Evolutionary conservation across 768 basidiomycete genomes (phyloP).

Genomic region (Mycena metata): DNA sequence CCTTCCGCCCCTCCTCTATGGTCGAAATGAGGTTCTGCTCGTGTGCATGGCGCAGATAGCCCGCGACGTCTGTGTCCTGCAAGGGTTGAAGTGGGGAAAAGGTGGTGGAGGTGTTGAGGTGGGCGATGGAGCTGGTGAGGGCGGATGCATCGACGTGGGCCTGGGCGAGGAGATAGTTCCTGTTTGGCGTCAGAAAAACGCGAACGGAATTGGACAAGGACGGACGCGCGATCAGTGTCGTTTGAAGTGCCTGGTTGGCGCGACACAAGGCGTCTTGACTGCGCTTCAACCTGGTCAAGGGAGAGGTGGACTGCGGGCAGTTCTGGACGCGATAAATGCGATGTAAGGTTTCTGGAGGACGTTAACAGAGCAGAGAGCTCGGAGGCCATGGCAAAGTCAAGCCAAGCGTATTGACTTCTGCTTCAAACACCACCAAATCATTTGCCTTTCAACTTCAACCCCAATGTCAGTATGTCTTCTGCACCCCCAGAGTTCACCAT

Average conservation of each 20-base stretch:
- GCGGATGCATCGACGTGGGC: slow-evolving; percentile 95
- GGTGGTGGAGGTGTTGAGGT: slow-evolving; percentile 83
- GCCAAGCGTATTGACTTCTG: slow-evolving; percentile 23
- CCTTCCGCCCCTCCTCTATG: slow-evolving; percentile 89
- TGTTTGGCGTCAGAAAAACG: slow-evolving; percentile 46
- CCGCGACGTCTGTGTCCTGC: slow-evolving; percentile 94
- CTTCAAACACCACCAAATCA: neutral
- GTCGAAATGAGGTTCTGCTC: slow-evolving; percentile 96
- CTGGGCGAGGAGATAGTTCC: slow-evolving; percentile 93
- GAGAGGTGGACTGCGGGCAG: slow-evolving; percentile 91
- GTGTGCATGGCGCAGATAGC: slow-evolving; percentile 95
- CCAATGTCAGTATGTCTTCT: no score
- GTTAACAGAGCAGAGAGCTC: slow-evolving; percentile 81
- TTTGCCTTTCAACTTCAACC: no score
- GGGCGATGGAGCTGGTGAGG: slow-evolving; percentile 84
- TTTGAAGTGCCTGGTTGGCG: slow-evolving; percentile 73
- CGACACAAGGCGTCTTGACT: slow-evolving; percentile 87
- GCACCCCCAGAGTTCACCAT: no score
- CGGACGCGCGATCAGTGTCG: slow-evolving; percentile 83
- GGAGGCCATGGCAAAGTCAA: slow-evolving; percentile 48
- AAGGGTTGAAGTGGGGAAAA: slow-evolving; percentile 92
- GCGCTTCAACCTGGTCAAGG: slow-evolving; percentile 94
- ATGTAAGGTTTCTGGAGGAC: slow-evolving; percentile 79
- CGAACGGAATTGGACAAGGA: slow-evolving; percentile 32
- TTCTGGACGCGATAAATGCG: slow-evolving; percentile 83